Percentiles rank a stretch among this genome's conserved stretches.
Conservation (phyloP, 768 basidiomycete genomes). For the Aureoboletus auriporus region DNA sequence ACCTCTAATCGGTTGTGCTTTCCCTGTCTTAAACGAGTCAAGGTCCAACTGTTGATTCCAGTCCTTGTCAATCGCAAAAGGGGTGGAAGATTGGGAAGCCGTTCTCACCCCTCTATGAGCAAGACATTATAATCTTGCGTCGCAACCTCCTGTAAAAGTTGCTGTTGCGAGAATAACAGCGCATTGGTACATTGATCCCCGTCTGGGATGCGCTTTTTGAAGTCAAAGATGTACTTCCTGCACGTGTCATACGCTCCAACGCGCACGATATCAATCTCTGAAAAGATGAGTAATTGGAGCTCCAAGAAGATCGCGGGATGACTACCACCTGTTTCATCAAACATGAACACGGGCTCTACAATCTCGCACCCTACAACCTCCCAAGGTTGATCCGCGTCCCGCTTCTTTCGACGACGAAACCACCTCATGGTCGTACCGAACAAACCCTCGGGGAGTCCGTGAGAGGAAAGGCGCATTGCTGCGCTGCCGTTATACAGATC, state of each 20-base stretch:
- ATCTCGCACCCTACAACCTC: constrained; percentile 69
- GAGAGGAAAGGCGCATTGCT: constrained; percentile 9
- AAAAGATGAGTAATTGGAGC: constrained; percentile 5
- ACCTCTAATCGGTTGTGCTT: constrained; percentile 65
- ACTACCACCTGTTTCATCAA: constrained; percentile 55
- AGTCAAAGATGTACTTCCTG: constrained; percentile 62
- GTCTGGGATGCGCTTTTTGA: constrained; percentile 42
- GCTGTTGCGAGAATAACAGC: constrained; percentile 59
- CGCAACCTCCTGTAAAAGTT: constrained; percentile 52
- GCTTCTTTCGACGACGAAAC: constrained; percentile 52
- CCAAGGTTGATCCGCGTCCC: constrained; percentile 52
- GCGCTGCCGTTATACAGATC: constrained; percentile 17
- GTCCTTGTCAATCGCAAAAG: constrained; percentile 1
- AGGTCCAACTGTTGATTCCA: constrained; percentile 49
- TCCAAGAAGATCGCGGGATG: constrained; percentile 6
- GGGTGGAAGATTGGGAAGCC: background rate
- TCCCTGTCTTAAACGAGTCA: constrained; percentile 61
- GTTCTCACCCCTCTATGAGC: constrained; percentile 60
- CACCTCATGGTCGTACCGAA: constrained; percentile 26
- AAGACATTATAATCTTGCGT: constrained; percentile 61
- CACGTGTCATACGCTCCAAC: constrained; percentile 50
- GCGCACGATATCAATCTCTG: constrained; percentile 59
- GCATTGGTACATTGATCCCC: constrained; percentile 47
- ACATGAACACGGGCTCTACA: constrained; percentile 63
- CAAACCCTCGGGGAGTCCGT: constrained; percentile 17